Conservation (phyloP, 768 basidiomycete genomes). For the Tricholoma furcatifolium region DNA sequence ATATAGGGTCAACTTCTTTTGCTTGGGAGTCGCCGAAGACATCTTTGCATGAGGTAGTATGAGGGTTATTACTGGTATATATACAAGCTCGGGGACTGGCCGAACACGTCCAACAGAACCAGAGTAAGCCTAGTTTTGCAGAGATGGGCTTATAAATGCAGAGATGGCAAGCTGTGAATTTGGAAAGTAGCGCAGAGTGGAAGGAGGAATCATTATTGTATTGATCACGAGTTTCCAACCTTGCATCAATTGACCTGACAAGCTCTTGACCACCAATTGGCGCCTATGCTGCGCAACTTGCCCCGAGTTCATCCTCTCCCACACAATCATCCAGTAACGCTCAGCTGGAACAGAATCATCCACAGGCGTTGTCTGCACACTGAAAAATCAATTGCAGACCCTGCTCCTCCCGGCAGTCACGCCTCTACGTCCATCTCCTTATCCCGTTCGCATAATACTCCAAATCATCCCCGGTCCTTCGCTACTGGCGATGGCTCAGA, state of each 20-base stretch:
- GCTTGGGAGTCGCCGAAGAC: constrained; percentile 1
- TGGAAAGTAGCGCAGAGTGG: neutral
- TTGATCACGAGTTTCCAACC: constrained; percentile 1
- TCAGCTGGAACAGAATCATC: neutral
- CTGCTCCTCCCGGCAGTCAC: neutral
- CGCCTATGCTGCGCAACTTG: constrained; percentile 10
- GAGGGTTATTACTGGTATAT: neutral
- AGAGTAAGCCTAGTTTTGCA: neutral
- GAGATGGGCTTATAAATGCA: neutral
- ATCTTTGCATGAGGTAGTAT: neutral
- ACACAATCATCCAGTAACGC: constrained; percentile 1
- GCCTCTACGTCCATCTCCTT: constrained; percentile 9
- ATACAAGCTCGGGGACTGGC: neutral
- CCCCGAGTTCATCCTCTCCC: constrained; percentile 13
- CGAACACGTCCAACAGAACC: neutral
- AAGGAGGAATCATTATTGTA: neutral
- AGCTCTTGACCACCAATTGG: neutral
- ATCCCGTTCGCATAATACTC: constrained; percentile 13
- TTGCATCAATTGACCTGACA: neutral
- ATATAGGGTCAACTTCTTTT: constrained; percentile 15
- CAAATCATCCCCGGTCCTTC: constrained; percentile 8
- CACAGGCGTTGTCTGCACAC: constrained; percentile 9
- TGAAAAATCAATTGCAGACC: constrained; percentile 15
- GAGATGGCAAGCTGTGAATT: neutral
- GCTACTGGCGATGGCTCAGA: constrained; percentile 7